These are phyloP conservation scores for Syncephalastrum racemosum DNA, from an alignment of 371 early-diverging fungal genomes.

Conservation along the genomic window DNA sequence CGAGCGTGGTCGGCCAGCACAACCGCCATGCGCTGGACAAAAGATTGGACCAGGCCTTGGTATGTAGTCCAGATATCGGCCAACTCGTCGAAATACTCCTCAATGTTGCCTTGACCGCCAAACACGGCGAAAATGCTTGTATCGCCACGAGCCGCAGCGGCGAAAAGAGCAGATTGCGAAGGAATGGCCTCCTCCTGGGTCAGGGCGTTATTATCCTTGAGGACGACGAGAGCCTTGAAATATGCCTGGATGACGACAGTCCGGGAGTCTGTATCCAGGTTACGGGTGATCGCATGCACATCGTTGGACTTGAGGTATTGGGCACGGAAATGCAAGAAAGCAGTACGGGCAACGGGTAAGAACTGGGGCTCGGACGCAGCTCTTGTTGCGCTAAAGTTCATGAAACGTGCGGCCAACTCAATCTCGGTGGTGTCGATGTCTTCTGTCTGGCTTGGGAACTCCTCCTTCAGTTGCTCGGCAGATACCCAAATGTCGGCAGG, in stretches of 20 bases:
- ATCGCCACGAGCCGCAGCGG: constrained; percentile 65
- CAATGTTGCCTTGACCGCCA: constrained; percentile 96
- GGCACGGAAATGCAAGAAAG: constrained; percentile 76
- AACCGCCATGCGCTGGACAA: constrained; percentile 76
- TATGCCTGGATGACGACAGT: constrained; percentile 76
- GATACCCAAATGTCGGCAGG: constrained; percentile 86
- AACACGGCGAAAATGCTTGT: constrained; percentile 85
- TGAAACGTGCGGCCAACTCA: constrained; percentile 75
- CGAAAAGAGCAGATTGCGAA: constrained; percentile 61
- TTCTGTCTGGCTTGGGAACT: constrained; percentile 53
- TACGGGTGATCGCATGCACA: constrained; percentile 78
- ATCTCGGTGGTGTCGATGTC: constrained; percentile 63
- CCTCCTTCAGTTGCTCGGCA: constrained; percentile 87
- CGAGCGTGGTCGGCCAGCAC: constrained; percentile 70
- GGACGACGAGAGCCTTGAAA: constrained; percentile 76
- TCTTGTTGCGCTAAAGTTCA: constrained; percentile 66
- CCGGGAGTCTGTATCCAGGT: constrained; percentile 59
- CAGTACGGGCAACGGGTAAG: constrained; percentile 72
- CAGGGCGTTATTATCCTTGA: constrained; percentile 51
- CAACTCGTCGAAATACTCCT: constrained; percentile 94
- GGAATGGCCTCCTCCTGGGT: constrained; percentile 44
- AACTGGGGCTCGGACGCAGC: constrained; percentile 64
- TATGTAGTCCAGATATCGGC: constrained; percentile 80
- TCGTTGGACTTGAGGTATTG: constrained; percentile 81
- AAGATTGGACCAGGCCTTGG: constrained; percentile 77